Evolutionary conservation across 768 basidiomycete genomes (phyloP).

Genomic region (Lactifluus piperatus): DNA sequence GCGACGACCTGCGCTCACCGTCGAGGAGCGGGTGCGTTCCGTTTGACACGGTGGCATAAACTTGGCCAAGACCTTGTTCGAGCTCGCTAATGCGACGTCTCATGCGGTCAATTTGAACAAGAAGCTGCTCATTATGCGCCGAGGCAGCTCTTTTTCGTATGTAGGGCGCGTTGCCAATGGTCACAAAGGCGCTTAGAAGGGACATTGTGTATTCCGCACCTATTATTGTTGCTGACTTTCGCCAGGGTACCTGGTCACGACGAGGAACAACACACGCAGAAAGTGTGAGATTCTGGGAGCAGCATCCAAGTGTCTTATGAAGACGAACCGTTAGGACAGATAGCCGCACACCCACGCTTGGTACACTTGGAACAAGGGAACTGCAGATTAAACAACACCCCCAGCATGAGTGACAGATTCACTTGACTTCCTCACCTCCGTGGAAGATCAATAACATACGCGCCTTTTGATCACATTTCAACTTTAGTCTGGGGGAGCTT

Average conservation of each 20-base stretch:
- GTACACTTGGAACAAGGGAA: slow-evolving; percentile 74
- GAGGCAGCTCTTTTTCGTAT: slow-evolving; percentile 44
- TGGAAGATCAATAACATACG: slow-evolving; percentile 15
- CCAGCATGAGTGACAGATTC: background rate
- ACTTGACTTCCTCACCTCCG: background rate
- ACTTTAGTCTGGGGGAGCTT: slow-evolving; percentile 38
- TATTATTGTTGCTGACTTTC: slow-evolving; percentile 48
- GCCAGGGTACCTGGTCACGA: slow-evolving; percentile 41
- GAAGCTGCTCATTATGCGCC: slow-evolving; percentile 58
- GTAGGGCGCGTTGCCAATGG: too few species aligned
- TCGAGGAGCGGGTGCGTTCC: slow-evolving; percentile 14
- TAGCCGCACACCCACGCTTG: slow-evolving; percentile 62
- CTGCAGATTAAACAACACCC: slow-evolving; percentile 27
- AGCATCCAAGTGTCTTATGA: background rate
- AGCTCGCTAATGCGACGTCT: slow-evolving; percentile 15
- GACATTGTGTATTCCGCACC: slow-evolving; percentile 26
- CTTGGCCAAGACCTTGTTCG: slow-evolving; percentile 11
- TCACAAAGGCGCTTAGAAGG: background rate
- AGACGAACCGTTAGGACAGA: slow-evolving; percentile 63
- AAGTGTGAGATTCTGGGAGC: background rate
- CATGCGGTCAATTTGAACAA: slow-evolving; percentile 16
- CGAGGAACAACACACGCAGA: background rate
- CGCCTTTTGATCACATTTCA: slow-evolving; percentile 59
- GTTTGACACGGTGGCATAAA: slow-evolving; percentile 16
- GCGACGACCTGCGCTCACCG: background rate